Base-by-base conservation (phyloP, 441 rosid genomes). In the Rhodomyrtus psidioides region DNA sequence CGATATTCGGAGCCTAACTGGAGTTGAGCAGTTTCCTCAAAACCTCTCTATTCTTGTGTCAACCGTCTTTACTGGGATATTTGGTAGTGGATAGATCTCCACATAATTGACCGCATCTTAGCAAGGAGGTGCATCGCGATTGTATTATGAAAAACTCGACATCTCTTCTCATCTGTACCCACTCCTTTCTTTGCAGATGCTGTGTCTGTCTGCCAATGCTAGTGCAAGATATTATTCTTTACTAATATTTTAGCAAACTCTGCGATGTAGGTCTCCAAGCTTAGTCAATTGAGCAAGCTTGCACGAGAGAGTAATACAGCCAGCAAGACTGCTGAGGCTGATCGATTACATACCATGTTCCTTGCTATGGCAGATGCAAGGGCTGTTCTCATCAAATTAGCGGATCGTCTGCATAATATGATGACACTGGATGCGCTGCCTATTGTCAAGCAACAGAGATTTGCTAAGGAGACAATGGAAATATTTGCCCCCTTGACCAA, bases 291-390 rank as follows among this genome's bases (percentile, higher is more conserved):
- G 62, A 97, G 99, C 89, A 94, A 97, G 90, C 98, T 97, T 81
- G 99, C 99, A n/a, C 95, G 98, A 57, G 98, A 97, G 84, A 96
- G 92, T 90, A 94, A 96, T 60, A 96, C 99, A 0, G 99, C 99
- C 2, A 88, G 90, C 90, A 95, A 91, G 90, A 94, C 93, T 3
- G 96, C 90, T 4, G 98, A 97, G 93, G 98, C 99, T 49, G 99
- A 95, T 91, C 93, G 98, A 34, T 88, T 96, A 87, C 99, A 96
- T 83, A 97, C 99, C 28, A 93, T 94, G 98, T 93, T 96, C 93
- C 99, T 97, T 34, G 99, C 96, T 65, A 95, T 97, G 98, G 95
- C 96, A 46, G 99, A 97, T 93, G 99, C 98, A 28, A 94, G 99
- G 91, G 98, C 99, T 76, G 98, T 97, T 82, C 97, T 96, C 84